Evolutionary conservation across 495 filamentous ascomycete genomes (phyloP), one percentile per base, ranked within the genome.

Genomic region (Neurospora cerealis): DNA sequence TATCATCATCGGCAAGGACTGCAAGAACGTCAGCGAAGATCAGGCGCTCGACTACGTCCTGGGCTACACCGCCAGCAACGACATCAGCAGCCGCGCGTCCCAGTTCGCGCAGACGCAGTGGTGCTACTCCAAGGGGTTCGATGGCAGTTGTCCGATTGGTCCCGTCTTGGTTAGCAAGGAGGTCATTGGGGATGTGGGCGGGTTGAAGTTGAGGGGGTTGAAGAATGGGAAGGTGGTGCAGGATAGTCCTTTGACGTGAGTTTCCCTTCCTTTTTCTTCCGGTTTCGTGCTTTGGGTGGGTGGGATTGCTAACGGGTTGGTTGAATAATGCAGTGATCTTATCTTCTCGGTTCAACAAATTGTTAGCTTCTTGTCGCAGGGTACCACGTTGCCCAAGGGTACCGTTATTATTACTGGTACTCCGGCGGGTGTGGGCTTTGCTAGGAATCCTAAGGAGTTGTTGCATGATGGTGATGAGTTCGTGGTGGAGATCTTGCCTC

Each of bases 151-250:
- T 72, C 85, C 84, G 8, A 79, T 86, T 40, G 88, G 88, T 17
- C 88, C 89, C 7, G 83, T 83, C 4, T 75, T 91, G n/a, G 89
- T 88, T 39, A 86, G 85, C 2, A 84, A 85, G 41, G 79, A 82
- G n/a, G 77, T 84, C 17, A 76, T 90, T 48, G 28, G 54, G 24
- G 83, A 86, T 69, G 80, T 82, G 8, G 76, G 78, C 19, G 76
- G 73, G 71, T 73, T 86, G 28, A 71, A 77, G 32, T 60, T 87
- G 73, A 77, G 82, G 71, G 84, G 85, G 9, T 66, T 85, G 62
- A 83, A 85, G 79, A 86, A 87, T 76, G 85, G 85, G 5, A 82
- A 82, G 75, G 82, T 83, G 21, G 71, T 86, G 77, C 86, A 87
- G 75, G 78, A 86, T 37, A 88, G 86, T 73, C 79, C 81, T 36